Conservation (phyloP, 352 stramenopile species). For the Globisporangium lucens region DNA sequence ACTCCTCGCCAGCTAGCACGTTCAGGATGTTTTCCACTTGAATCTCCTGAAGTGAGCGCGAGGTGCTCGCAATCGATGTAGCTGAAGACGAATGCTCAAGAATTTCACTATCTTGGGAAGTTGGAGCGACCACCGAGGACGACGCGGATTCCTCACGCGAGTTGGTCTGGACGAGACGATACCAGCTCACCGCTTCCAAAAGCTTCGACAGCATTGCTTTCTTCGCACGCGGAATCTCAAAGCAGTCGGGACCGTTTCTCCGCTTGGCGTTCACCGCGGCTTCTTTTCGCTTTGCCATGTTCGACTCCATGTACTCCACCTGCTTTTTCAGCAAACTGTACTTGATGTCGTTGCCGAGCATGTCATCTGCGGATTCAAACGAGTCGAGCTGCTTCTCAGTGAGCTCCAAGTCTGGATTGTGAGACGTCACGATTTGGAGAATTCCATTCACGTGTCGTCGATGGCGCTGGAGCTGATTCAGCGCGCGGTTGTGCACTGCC, state of each 20-base stretch:
- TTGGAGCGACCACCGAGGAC: constrained; percentile 35
- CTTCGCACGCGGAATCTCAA: constrained; percentile 55
- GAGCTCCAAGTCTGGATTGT: constrained; percentile 76
- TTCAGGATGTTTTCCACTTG: constrained; percentile 76
- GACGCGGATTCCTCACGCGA: constrained; percentile 60
- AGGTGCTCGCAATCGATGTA: constrained; percentile 19
- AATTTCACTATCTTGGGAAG: constrained; percentile 6
- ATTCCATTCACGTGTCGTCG: constrained; percentile 71
- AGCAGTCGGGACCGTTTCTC: constrained; percentile 63
- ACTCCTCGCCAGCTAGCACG: constrained; percentile 74
- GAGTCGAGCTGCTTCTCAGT: constrained; percentile 82
- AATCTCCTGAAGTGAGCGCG: constrained; percentile 49
- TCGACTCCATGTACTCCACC: constrained; percentile 45
- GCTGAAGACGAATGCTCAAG: constrained; percentile 14
- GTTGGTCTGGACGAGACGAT: constrained; percentile 80
- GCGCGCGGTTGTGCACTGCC: constrained; percentile 54
- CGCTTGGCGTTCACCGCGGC: constrained; percentile 50
- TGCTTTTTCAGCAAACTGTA: constrained; percentile 64
- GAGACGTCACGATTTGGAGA: constrained; percentile 75
- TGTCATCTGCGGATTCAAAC: constrained; percentile 63
- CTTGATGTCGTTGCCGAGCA: constrained; percentile 78
- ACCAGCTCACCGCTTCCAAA: constrained; percentile 83
- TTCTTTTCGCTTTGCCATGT: constrained; percentile 38
- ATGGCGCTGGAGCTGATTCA: constrained; percentile 83
- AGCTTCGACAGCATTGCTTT: constrained; percentile 68